phyloP scores from a whole-genome alignment of 2,329 filamentous ascomycete species.

The Didymellaceae sp. region DNA sequence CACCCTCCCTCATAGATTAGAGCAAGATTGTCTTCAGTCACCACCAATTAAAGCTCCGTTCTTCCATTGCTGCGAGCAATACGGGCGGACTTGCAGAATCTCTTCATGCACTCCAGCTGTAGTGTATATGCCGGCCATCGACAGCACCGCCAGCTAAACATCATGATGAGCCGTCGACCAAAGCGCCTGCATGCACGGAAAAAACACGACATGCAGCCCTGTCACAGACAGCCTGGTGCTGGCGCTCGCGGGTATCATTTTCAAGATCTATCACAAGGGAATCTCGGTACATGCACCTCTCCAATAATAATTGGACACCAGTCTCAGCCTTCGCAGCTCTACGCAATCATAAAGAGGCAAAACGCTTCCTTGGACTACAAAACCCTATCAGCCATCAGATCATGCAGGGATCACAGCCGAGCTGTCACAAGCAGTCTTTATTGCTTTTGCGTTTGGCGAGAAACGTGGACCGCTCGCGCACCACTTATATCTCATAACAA shows the following conservation, averaged over 20 bases:
- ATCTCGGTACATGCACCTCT: constrained; percentile 2
- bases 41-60: background rate
- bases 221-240: background rate
- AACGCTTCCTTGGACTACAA: too few relatives aligned
- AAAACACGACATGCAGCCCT: constrained; percentile 1
- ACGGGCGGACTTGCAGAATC: background rate
- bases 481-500: constrained; percentile 21
- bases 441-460: constrained; percentile 17
- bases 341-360: background rate
- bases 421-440: constrained; percentile 10
- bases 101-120: background rate
- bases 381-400: background rate
- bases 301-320: constrained; percentile 8
- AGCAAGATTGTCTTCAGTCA: background rate
- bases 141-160: constrained; percentile 5
- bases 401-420: constrained; percentile 4
- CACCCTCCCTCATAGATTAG: background rate
- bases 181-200: background rate
- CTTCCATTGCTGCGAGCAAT: background rate
- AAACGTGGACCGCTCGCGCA: constrained; percentile 30
- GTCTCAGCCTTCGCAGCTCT: constrained; percentile 7
- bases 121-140: background rate
- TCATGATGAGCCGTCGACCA: constrained; percentile 8
- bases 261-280: background rate
- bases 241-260: background rate